phyloP scores from a whole-genome alignment of 768 basidiomycete species.

The Hortiboletus campestris region DNA sequence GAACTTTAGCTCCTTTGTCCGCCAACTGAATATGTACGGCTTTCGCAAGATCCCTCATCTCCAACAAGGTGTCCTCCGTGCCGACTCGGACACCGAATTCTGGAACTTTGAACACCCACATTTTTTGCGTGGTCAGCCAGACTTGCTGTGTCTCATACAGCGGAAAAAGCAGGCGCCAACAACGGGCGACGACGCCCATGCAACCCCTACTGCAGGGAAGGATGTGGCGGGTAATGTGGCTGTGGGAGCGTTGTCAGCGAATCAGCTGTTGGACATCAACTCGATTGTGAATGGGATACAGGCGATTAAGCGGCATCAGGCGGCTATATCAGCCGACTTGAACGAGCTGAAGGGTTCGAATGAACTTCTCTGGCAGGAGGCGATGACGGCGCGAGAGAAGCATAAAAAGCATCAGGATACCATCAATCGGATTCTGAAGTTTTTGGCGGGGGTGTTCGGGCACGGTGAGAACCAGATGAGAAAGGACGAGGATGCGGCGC shows the following conservation, averaged over 20 bases:
- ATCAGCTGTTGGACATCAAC: constrained; percentile 71
- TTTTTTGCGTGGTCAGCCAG: constrained; percentile 86
- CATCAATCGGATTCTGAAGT: constrained; percentile 92
- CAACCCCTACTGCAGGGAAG: constrained; percentile 6
- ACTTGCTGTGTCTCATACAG: constrained; percentile 83
- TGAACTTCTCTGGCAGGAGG: constrained; percentile 91
- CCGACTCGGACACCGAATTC: constrained; percentile 76
- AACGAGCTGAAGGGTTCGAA: constrained; percentile 87
- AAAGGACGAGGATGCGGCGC: constrained; percentile 34
- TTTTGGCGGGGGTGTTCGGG: constrained; percentile 91
- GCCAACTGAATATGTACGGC: constrained; percentile 95
- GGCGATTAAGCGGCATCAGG: constrained; percentile 89
- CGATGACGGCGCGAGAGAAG: constrained; percentile 68
- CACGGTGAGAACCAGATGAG: constrained; percentile 41
- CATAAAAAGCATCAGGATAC: constrained; percentile 95
- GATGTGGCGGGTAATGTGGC: constrained; percentile 15
- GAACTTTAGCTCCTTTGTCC: constrained; percentile 93
- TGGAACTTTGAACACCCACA: constrained; percentile 92
- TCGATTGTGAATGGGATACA: constrained; percentile 79
- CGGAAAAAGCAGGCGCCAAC: constrained; percentile 64
- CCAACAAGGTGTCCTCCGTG: constrained; percentile 88
- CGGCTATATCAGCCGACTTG: constrained; percentile 85
- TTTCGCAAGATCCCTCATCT: constrained; percentile 97
- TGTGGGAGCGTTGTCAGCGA: constrained; percentile 34
- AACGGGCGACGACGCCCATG: constrained; percentile 34